Percentiles rank a stretch among this genome's conserved stretches.
Conservation (phyloP, 257 asterid genomes). For the Schizonepeta tenuifolia region DNA sequence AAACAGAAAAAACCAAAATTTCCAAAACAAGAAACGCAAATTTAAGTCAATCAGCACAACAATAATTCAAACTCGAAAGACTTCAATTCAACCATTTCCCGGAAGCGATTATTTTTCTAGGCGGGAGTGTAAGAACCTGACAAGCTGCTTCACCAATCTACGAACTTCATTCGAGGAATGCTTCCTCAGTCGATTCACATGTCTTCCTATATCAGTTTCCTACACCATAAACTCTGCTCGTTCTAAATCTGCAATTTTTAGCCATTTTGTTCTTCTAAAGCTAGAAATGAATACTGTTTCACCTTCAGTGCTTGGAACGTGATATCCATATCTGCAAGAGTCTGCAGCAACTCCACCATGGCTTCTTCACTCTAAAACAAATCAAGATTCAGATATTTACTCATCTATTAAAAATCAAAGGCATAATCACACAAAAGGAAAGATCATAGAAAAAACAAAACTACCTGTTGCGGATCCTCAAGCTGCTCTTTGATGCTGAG, state of each 20-base stretch:
- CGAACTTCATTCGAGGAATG: constrained; percentile 77
- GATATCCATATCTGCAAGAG: constrained; percentile 85
- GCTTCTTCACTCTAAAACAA: constrained; percentile 68
- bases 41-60: not conserved
- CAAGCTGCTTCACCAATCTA: constrained; percentile 84
- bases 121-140: constrained; percentile 56
- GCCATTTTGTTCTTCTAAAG: not conserved
- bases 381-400: not conserved
- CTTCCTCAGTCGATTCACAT: constrained; percentile 87
- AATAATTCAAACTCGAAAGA: not conserved
- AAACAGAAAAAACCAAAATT: constrained; percentile 20
- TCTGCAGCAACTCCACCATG: constrained; percentile 75
- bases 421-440: not conserved
- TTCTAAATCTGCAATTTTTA: not conserved
- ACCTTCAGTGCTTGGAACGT: constrained; percentile 86
- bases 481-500: constrained; percentile 74
- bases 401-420: not conserved
- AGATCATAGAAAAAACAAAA: not conserved
- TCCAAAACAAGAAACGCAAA: constrained; percentile 16
- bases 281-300: constrained; percentile 4
- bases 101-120: not conserved
- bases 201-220: constrained; percentile 93
- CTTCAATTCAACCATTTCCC: not conserved
- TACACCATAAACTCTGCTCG: constrained; percentile 35
- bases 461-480: constrained; percentile 79